Conservation (phyloP, 2,329 filamentous ascomycete species). For the Colletotrichum zoysiae region DNA sequence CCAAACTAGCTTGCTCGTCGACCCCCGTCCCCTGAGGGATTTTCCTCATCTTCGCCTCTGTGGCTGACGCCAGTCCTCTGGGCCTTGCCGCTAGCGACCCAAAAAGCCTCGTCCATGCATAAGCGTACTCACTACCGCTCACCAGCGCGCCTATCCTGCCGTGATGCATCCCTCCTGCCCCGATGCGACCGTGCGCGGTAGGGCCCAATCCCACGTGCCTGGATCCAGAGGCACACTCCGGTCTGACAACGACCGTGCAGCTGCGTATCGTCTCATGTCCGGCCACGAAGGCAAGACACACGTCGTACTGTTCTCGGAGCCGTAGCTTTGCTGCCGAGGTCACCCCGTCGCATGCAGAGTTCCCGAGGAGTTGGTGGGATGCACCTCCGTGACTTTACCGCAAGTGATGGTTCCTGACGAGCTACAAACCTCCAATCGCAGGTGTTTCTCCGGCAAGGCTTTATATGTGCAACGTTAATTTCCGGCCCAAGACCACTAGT, state of each 20-base stretch:
- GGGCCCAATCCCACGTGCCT: constrained; percentile 4
- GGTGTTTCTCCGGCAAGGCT: neutral
- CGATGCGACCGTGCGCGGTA: constrained; percentile 2
- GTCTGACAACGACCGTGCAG: constrained; percentile 9
- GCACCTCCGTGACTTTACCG: neutral
- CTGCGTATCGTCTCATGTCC: constrained; percentile 2
- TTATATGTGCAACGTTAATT: neutral
- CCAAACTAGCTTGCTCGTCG: constrained; percentile 10
- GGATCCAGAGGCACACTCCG: neutral
- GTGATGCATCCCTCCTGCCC: neutral
- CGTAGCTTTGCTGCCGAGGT: neutral
- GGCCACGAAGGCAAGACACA: too few species aligned
- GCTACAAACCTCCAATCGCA: neutral
- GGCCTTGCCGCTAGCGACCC: neutral
- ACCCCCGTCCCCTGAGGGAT: neutral
- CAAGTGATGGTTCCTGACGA: neutral
- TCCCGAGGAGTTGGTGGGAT: too few species aligned
- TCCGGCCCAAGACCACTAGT: neutral
- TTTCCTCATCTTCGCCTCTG: neutral
- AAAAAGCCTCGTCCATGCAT: constrained; percentile 4
- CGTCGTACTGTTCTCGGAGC: neutral
- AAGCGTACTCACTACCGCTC: constrained; percentile 1
- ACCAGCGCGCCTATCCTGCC: constrained; percentile 4
- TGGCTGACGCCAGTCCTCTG: neutral
- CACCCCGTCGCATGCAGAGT: neutral